These are phyloP conservation scores for Canna indica DNA, from an alignment of 176 grass and related monocot species.

Conservation along the genomic window DNA sequence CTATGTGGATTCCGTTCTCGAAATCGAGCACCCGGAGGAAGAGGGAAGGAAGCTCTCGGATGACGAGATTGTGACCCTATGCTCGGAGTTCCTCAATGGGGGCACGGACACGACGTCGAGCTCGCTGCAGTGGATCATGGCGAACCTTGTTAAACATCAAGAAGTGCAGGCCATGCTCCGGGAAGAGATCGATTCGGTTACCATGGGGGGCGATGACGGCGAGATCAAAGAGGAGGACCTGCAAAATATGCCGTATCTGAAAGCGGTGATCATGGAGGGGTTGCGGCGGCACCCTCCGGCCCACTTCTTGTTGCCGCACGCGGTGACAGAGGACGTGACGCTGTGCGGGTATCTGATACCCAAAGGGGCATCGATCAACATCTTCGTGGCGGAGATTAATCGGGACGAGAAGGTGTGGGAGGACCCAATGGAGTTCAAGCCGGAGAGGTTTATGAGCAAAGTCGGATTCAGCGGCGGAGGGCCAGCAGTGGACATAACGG, in stretches of 20 bases:
- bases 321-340: conserved; percentile 4
- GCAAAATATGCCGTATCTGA: conserved; percentile 11
- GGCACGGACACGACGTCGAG: conserved; percentile 26
- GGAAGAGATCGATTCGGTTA: not conserved
- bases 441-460: conserved; percentile 17
- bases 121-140: conserved; percentile 35
- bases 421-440: conserved; percentile 23
- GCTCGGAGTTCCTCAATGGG: conserved; percentile 28
- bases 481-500: conserved; percentile 37
- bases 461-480: conserved; percentile 18
- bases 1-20: conserved; percentile 24
- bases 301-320: conserved; percentile 6
- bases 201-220: not conserved
- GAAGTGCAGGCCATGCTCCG: conserved; percentile 6
- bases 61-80: conserved; percentile 15
- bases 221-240: conserved; percentile 8
- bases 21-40: conserved; percentile 20
- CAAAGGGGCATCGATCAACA: conserved; percentile 1
- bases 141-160: conserved; percentile 15
- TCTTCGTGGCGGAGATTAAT: conserved; percentile 9
- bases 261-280: conserved; percentile 12
- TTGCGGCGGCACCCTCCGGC: conserved; percentile 11
- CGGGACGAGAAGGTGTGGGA: conserved; percentile 16
- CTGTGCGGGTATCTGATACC: not conserved
- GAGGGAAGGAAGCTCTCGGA: conserved; percentile 16